Base-by-base conservation (phyloP, 1,284 basidiomycete species). In the Irpex sp. region DNA sequence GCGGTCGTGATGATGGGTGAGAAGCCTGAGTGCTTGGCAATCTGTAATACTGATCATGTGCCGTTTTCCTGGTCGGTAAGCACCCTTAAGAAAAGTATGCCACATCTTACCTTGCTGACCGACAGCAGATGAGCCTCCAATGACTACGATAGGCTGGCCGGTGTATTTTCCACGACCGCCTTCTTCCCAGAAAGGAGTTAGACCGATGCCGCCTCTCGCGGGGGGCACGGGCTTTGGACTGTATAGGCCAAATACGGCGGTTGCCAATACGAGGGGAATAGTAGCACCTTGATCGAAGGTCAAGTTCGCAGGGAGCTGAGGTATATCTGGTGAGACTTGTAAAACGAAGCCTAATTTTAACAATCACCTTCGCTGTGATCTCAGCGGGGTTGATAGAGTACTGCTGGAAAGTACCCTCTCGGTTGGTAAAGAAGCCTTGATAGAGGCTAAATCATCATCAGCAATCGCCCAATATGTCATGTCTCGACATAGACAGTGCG, bases 121-220 rank as follows among this genome's bases (percentile, higher is more conserved):
- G 5, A 82, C 79, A 13, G 78, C 78, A 0, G 76, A 75, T 2
- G 80, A 70, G 9, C 82, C 82, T 9, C 80, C 82, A 59, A 81
- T 68, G 58, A 83, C 72, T 58, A 84, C 64, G 38, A 80, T 72
- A 1, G 80, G 73, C 62, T 76, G 74, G 5, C 73, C 71, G 0
- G 71, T 61, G 65, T 78, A 79, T 59, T 79, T 79, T 13, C 74
- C 73, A 1, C 74, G 65, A 1, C 76, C 75, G 15, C 69, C 71
- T 52, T 72, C 70, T 37, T 70, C 69, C 66, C 74, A 72, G 0
- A 68, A 15, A 1, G 77, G 71, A 11, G 59, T 62, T 69, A 77
- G 55, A 69, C 70, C 62, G 65, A 78, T 68, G 1, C 74, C 77
- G 5, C 71, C 54, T 11, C 54, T 3, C 4, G 21, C 69, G 8